Evolutionary conservation across 2,329 filamentous ascomycete species (phyloP), one percentile per base, ranked within the genome.

Genomic region (Cladorrhinum sp.): DNA sequence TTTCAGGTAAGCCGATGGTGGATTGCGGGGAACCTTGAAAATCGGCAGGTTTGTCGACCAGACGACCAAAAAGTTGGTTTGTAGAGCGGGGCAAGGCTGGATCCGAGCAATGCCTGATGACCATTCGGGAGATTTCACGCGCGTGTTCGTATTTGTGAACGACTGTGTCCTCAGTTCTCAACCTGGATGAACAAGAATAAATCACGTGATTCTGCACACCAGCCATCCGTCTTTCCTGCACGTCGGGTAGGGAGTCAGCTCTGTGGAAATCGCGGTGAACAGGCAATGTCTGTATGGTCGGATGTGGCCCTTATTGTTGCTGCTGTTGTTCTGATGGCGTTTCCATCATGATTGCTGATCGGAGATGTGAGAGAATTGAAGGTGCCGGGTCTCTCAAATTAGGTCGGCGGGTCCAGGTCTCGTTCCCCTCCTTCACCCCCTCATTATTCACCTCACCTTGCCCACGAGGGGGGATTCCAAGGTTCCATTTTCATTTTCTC

Each of bases 361-460:
- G 12, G 12, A 36, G 33, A 5, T 18, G n/a, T 21, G n/a, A 8
- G 16, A 46, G n/a, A 3, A 16, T 46, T 42, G 36, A 3, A 12
- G 16, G 7, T 46, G 42, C n/a, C 42, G 3, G 16, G n/a, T 42
- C 36, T 42, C 36, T 7, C 36, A 46, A 46, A 46, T 46, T 20
- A 46, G 18, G 42, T 16, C 3, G 42, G 42, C 18, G 42, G 42
- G 18, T 46, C 42, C 42, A 18, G 16, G 42, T 20, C 42, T 46
- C 42, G 7, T 20, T 20, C 42, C 42, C 42, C n/a, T 46, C 42
- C n/a, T 20, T 46, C 42, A 46, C 42, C 42, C 42, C 42, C 49
- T 51, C 24, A 26, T 51, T 24, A 10, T 21, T 39, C 39, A 23
- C 21, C 33, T 55, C 53, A 46, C 53, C 53, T 55, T 55, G 53